Percentiles rank a stretch among this genome's conserved stretches.
phyloP scores from a whole-genome alignment of 495 filamentous ascomycete genomes.

The Xanthoparmelia taractica region DNA sequence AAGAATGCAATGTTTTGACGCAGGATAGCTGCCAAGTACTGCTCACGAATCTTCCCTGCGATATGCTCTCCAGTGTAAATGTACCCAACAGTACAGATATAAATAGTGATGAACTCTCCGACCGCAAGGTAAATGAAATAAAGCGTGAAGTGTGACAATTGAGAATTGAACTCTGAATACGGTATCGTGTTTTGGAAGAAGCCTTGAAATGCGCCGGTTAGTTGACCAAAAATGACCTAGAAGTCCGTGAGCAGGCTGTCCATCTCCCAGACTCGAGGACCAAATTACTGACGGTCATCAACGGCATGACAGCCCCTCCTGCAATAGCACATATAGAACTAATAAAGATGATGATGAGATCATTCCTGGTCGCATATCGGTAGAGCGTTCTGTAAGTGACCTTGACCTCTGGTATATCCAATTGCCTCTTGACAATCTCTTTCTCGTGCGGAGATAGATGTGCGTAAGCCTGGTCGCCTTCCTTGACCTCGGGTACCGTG shows the following conservation, averaged over 20 bases:
- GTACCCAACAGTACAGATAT: conserved; percentile 77
- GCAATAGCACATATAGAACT: conserved; percentile 61
- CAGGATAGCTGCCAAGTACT: conserved; percentile 33
- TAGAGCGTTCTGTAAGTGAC: conserved; percentile 61
- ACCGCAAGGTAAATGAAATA: conserved; percentile 91
- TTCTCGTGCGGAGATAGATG: conserved; percentile 59
- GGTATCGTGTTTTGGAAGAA: conserved; percentile 45
- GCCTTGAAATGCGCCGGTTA: conserved; percentile 63
- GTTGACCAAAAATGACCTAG: conserved; percentile 62
- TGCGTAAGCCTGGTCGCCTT: conserved; percentile 29
- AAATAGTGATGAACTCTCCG: conserved; percentile 73
- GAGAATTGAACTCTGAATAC: conserved; percentile 48
- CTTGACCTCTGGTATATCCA: conserved; percentile 58
- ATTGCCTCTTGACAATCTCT: conserved; percentile 60
- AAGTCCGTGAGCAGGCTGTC: conserved; percentile 5
- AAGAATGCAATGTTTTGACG: conserved; percentile 40
- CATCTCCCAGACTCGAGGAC: neutral
- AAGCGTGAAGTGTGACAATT: conserved; percentile 59
- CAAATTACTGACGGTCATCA: conserved; percentile 63
- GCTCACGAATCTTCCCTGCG: conserved; percentile 31
- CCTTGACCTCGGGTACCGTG: conserved; percentile 23
- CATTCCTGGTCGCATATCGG: conserved; percentile 69
- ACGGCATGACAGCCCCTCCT: conserved; percentile 71
- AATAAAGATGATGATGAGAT: conserved; percentile 63
- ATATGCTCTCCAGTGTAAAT: conserved; percentile 87